Evolutionary conservation across 177 flowering plant species (phyloP).

Genomic region (Telopea speciosissima): DNA sequence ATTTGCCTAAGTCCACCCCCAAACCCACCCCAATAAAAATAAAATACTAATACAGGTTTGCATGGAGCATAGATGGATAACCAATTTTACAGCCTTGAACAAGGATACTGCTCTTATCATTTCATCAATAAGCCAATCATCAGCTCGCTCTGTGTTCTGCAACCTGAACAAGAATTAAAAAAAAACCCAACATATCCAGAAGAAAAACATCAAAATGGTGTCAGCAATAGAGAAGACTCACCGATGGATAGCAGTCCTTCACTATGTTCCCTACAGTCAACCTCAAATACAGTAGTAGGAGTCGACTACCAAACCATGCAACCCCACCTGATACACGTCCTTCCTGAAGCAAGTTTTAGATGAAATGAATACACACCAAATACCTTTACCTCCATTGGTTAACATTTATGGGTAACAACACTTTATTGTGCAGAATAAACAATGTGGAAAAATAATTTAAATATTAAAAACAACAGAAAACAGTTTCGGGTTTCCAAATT

Average conservation of each 20-base stretch:
- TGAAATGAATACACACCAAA: not conserved
- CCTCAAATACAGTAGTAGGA: slow-evolving; percentile 58
- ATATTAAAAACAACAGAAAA: too few relatives aligned
- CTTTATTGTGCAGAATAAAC: too few relatives aligned
- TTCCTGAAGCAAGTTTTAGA: slow-evolving; percentile 37
- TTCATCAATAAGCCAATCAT: slow-evolving; percentile 50
- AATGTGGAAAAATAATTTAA: too few relatives aligned
- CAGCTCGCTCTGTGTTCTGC: slow-evolving; percentile 66
- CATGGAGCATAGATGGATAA: not conserved
- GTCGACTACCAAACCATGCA: slow-evolving; percentile 62
- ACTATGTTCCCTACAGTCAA: slow-evolving; percentile 40
- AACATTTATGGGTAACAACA: too few relatives aligned
- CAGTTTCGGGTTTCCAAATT: too few relatives aligned
- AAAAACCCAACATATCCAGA: slow-evolving; percentile 2
- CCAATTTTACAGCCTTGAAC: not conserved
- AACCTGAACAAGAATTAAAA: slow-evolving; percentile 7
- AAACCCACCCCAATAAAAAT: not conserved
- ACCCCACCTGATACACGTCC: slow-evolving; percentile 41
- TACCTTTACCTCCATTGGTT: not conserved
- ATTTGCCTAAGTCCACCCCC: not conserved
- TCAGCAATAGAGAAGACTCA: slow-evolving; percentile 26
- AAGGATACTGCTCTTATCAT: not conserved
- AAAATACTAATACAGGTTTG: not conserved
- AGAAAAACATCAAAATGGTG: slow-evolving; percentile 10
- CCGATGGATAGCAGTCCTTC: slow-evolving; percentile 67